These are phyloP conservation scores for Candida parachauliodes DNA, from an alignment of 805 yeast species.

Conservation along the genomic window DNA sequence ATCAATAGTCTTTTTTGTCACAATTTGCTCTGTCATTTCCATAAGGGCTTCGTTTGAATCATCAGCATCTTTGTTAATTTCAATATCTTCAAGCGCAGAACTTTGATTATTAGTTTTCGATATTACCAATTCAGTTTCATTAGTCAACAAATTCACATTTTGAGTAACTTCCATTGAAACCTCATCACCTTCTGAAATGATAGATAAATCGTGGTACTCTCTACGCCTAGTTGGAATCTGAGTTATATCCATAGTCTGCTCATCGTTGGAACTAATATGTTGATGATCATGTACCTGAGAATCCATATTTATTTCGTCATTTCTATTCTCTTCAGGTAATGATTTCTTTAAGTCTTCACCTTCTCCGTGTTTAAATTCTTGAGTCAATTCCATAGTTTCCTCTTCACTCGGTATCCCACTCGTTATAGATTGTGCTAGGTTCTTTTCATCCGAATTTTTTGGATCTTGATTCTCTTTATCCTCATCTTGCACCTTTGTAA, in stretches of 20 bases:
- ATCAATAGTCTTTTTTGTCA: constrained; percentile 2
- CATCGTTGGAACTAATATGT: constrained; percentile 3
- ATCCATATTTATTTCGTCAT: constrained; percentile 19
- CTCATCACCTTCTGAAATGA: constrained; percentile 6
- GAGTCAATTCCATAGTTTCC: not conserved
- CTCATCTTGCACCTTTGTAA: not conserved
- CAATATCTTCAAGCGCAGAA: not conserved
- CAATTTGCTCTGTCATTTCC: not conserved
- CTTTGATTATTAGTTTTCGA: not conserved
- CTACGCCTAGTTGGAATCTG: not conserved
- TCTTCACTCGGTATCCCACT: constrained; percentile 1
- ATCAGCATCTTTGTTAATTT: not conserved
- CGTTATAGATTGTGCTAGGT: constrained; percentile 1
- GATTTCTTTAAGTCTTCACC: not conserved
- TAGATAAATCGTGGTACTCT: constrained; percentile 1
- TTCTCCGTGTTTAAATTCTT: not conserved
- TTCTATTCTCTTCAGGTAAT: constrained; percentile 10
- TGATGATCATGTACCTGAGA: constrained; percentile 7
- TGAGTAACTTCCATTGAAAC: constrained; percentile 7
- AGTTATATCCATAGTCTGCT: constrained; percentile 1
- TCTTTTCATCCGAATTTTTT: constrained; percentile 1
- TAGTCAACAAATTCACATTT: not conserved
- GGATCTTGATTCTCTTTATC: constrained; percentile 3
- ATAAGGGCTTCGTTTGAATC: not conserved
- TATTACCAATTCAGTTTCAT: not conserved